Percentiles rank a stretch among this genome's conserved stretches.
These are phyloP conservation scores for Lentinus tigrinus DNA, from an alignment of 768 basidiomycete species.

Conservation along the genomic window DNA sequence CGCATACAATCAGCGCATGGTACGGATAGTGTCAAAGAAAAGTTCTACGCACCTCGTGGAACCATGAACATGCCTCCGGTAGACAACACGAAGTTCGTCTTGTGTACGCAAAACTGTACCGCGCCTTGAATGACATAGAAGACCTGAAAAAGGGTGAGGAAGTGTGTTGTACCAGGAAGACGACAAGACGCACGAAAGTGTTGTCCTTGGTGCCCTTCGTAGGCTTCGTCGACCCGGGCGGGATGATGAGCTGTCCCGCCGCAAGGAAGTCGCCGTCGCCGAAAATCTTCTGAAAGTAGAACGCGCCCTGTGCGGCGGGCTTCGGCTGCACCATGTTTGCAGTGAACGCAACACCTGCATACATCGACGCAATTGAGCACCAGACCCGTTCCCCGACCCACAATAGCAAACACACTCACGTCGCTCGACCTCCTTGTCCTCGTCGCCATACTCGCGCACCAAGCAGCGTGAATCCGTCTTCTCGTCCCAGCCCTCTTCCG, in stretches of 20 bases:
- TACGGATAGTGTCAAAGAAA: too few relatives aligned
- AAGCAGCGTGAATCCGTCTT: slow-evolving; percentile 64
- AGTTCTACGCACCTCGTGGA: slow-evolving; percentile 88
- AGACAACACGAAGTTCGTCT: slow-evolving; percentile 73
- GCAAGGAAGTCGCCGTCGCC: slow-evolving; percentile 90
- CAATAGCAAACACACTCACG: slow-evolving; percentile 50
- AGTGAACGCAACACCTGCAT: slow-evolving; percentile 77
- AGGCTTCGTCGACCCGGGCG: slow-evolving; percentile 77
- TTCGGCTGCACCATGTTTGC: slow-evolving; percentile 63
- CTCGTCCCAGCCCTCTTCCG: slow-evolving; percentile 82
- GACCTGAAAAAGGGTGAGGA: slow-evolving; percentile 40
- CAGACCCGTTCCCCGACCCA: background rate
- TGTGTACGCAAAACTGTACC: slow-evolving; percentile 81
- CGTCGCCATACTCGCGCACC: slow-evolving; percentile 62
- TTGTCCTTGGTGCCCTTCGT: slow-evolving; percentile 91
- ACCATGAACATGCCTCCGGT: slow-evolving; percentile 88
- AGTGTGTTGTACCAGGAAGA: background rate
- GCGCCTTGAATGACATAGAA: slow-evolving; percentile 88
- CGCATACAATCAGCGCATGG: background rate
- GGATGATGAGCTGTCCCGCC: slow-evolving; percentile 83
- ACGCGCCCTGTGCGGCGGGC: slow-evolving; percentile 59
- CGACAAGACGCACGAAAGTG: slow-evolving; percentile 67
- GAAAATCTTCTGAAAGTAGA: slow-evolving; percentile 90
- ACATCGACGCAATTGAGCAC: background rate
- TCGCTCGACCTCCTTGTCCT: slow-evolving; percentile 58